Conservation (phyloP, 805 yeast species). For the Schizosaccharomyces cryophilus region DNA sequence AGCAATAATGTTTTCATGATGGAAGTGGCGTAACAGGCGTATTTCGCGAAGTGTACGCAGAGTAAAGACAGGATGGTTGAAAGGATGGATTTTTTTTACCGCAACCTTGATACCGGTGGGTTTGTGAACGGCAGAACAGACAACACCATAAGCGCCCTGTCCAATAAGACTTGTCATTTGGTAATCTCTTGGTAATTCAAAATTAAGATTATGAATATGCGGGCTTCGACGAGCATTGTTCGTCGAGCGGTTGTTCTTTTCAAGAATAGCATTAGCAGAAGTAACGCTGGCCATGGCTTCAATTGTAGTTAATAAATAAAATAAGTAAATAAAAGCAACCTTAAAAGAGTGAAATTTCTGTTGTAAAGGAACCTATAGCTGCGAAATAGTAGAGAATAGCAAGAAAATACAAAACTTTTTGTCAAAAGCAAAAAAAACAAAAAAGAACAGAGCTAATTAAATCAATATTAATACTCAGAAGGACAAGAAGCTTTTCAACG, state of each 20-base stretch:
- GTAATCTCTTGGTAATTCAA: conserved; percentile 71
- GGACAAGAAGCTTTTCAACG: no score
- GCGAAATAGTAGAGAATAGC: no score
- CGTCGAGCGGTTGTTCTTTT: not conserved
- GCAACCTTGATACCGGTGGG: conserved; percentile 83
- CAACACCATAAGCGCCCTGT: conserved; percentile 91
- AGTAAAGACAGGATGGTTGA: conserved; percentile 70
- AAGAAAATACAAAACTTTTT: no score
- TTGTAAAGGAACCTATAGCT: no score
- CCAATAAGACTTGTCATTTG: conserved; percentile 70
- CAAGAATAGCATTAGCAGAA: not conserved
- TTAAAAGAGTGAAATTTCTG: not conserved
- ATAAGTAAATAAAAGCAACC: not conserved
- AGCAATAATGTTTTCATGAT: conserved; percentile 79
- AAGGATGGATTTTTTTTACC: conserved; percentile 80
- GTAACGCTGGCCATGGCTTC: not conserved
- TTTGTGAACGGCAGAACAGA: conserved; percentile 55
- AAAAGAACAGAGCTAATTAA: no score
- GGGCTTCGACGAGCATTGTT: not conserved
- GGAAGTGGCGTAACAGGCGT: conserved; percentile 67
- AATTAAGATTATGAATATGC: conserved; percentile 23
- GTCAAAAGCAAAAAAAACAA: no score
- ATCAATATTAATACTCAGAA: no score
- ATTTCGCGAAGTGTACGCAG: conserved; percentile 73
- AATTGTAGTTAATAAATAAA: not conserved